Evolutionary conservation across 208 protist genomes (phyloP).

Genomic region (Kentomonas sorsogonicus): DNA sequence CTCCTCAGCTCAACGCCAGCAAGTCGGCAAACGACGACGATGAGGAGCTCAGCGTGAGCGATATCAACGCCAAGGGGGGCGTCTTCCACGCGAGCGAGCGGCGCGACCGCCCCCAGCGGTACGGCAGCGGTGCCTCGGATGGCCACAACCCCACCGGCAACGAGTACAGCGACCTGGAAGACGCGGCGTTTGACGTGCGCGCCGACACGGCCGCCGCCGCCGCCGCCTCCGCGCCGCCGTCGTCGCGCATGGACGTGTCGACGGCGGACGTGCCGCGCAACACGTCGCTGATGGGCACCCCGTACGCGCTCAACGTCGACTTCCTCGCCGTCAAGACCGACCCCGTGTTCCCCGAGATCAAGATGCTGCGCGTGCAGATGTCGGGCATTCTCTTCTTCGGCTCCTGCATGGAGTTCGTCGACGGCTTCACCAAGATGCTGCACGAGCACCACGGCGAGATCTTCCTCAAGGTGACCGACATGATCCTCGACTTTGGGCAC

Average conservation of each 20-base stretch:
- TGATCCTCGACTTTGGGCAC: constrained; percentile 53
- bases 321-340: constrained; percentile 34
- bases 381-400: constrained; percentile 49
- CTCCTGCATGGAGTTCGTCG: constrained; percentile 49
- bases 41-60: no score
- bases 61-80: no score
- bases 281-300: constrained; percentile 18
- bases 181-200: not conserved
- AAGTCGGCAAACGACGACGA: no score
- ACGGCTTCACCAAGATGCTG: constrained; percentile 39
- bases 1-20: no score
- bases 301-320: constrained; percentile 28
- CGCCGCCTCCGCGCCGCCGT: constrained; percentile 11
- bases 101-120: no score
- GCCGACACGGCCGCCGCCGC: not conserved
- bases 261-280: constrained; percentile 6
- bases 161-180: constrained; percentile 1
- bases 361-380: constrained; percentile 39
- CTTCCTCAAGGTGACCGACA: constrained; percentile 46
- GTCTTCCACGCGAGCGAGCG: no score
- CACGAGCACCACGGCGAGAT: constrained; percentile 41
- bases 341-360: constrained; percentile 32
- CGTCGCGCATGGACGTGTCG: constrained; percentile 13
- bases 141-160: not conserved
- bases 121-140: not conserved